These are phyloP conservation scores for Raddia distichophylla DNA, from an alignment of 176 grass and related monocot genomes.

Conservation along the genomic window DNA sequence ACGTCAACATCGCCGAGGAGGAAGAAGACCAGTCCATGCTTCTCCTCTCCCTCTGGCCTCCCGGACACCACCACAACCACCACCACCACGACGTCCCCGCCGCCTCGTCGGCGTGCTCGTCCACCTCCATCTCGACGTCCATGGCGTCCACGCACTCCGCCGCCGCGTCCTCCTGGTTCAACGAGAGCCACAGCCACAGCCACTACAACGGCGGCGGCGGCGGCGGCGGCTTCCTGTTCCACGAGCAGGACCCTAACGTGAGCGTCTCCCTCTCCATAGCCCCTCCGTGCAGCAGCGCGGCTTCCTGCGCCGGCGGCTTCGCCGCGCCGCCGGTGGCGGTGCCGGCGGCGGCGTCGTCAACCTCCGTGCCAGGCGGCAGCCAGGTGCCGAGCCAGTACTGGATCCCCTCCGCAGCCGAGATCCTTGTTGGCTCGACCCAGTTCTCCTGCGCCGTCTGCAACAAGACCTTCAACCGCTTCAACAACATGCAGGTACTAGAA, in stretches of 20 bases:
- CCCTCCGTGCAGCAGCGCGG: constrained; percentile 32
- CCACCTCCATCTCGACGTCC: constrained; percentile 20
- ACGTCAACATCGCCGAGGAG: background rate
- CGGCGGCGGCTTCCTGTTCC: constrained; percentile 28
- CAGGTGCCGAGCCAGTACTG: constrained; percentile 67
- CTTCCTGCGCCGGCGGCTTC: background rate
- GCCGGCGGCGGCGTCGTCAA: background rate
- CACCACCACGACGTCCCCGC: background rate
- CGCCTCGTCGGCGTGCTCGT: constrained; percentile 45
- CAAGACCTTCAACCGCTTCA: constrained; percentile 93
- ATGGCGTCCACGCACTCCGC: constrained; percentile 9
- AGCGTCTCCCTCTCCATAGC: constrained; percentile 65
- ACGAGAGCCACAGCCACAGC: constrained; percentile 10
- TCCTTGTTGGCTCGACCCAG: constrained; percentile 77
- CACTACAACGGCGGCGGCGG: constrained; percentile 13
- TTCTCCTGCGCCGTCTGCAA: constrained; percentile 96
- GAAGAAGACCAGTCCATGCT: constrained; percentile 74
- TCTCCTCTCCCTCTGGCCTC: constrained; percentile 81
- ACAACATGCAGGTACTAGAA: constrained; percentile 83
- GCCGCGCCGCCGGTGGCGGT: background rate
- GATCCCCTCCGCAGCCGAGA: constrained; percentile 89
- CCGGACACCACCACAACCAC: constrained; percentile 52
- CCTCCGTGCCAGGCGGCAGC: background rate
- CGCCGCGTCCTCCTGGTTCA: constrained; percentile 43
- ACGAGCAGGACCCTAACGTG: constrained; percentile 48